Conservation (phyloP, 495 filamentous ascomycete genomes). For the Clavariopsis aquatica region DNA sequence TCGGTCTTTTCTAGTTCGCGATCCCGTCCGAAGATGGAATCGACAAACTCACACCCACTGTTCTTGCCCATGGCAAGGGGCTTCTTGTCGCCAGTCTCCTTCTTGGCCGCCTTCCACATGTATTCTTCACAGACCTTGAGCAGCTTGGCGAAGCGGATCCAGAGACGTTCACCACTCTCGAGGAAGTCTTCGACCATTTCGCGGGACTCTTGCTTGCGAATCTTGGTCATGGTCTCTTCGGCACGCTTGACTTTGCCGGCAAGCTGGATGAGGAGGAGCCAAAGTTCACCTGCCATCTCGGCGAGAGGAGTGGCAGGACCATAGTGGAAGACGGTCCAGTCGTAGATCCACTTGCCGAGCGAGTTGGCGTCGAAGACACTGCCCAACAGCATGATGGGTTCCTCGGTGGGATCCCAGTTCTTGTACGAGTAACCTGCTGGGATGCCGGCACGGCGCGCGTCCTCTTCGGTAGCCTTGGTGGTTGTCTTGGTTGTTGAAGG, state of each 20-base stretch:
- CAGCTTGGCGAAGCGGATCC: slow-evolving; percentile 79
- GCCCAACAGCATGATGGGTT: slow-evolving; percentile 88
- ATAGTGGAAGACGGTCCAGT: slow-evolving; percentile 96
- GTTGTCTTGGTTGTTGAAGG: slow-evolving; percentile 43
- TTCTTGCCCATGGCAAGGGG: slow-evolving; percentile 84
- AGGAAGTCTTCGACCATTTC: slow-evolving; percentile 91
- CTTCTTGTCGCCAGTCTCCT: slow-evolving; percentile 58
- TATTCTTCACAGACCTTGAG: slow-evolving; percentile 88
- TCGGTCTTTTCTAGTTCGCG: slow-evolving; percentile 91
- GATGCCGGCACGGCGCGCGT: slow-evolving; percentile 78
- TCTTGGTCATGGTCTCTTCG: slow-evolving; percentile 74
- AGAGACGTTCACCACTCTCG: slow-evolving; percentile 85
- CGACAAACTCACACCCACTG: slow-evolving; percentile 93
- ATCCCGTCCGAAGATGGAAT: slow-evolving; percentile 93
- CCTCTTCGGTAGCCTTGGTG: slow-evolving; percentile 78
- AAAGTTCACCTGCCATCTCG: slow-evolving; percentile 91
- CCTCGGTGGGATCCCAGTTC: slow-evolving; percentile 97
- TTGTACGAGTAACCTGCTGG: slow-evolving; percentile 92
- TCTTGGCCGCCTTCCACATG: slow-evolving; percentile 80
- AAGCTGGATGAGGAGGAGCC: slow-evolving; percentile 93
- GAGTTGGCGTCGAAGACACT: slow-evolving; percentile 98
- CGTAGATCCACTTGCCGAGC: slow-evolving; percentile 98
- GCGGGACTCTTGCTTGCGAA: slow-evolving; percentile 67
- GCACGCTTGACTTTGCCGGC: slow-evolving; percentile 93
- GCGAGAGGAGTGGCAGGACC: slow-evolving; percentile 83